Base-by-base conservation (phyloP, 139 green algal genomes). In the Astrephomene gubernaculifera region DNA sequence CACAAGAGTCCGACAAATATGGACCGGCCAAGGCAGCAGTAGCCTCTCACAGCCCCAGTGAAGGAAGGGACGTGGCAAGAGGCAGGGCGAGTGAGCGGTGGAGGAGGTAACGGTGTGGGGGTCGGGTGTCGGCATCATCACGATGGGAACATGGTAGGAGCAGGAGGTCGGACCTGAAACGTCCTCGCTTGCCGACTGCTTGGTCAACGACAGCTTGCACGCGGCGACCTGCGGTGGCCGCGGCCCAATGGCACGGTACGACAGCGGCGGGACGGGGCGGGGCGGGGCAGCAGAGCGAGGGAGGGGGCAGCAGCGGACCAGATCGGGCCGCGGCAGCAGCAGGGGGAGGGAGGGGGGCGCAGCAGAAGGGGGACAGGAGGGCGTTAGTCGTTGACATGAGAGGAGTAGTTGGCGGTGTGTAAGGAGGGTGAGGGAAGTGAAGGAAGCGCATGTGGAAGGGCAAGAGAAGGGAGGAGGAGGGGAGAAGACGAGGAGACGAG, bases 141-240 rank as follows among this genome's bases (percentile, higher is more conserved):
- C 70, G 12, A 44, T 79, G 36, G 49, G 71, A n/a, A n/a, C n/a
- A n/a, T n/a, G n/a, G n/a, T n/a, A n/a, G n/a, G n/a, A n/a, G n/a
- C n/a, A n/a, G 9, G 4, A 44, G 31, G 53, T 12, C 64, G 64
- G 69, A 89, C 75, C 69, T 85, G 85, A 89, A 82, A 29, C 85
- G 76, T 35, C 78, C 78, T 25, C 76, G 75, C 22, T 53, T 67
- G 54, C 90, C 88, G 52, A 74, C 67, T 27, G 89, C 87, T 39
- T 83, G 74, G 53, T 93, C 91, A 39, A 92, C 89, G 38, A 94
- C 79, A 0, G 73, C 44, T 72, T 94, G 91, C 3, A 92, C 71
- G 9, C 86, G 72, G 71, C 83, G 79, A 27, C 88, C 91, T 93
- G 91, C 49, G 49, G 49, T 25, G 49, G 49, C 14, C 49, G 49